Percentiles rank a stretch among this genome's conserved stretches.
phyloP scores from a whole-genome alignment of 148 eudicot genomes.

The Polygonum maritimum region DNA sequence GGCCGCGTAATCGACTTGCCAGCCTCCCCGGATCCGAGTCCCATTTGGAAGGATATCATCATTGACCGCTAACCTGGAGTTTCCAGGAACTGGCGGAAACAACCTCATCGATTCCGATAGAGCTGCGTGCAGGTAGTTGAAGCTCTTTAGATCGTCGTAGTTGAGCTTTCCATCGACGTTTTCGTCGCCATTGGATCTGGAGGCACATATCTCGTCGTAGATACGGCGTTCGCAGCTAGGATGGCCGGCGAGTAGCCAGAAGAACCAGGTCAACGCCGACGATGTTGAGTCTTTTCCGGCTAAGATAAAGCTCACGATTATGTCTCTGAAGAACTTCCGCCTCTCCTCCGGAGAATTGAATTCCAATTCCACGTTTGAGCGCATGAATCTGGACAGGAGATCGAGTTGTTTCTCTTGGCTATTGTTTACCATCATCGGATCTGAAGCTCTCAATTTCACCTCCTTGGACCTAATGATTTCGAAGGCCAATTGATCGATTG shows the following conservation, averaged over 20 bases:
- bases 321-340: constrained; percentile 38
- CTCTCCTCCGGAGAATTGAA: constrained; percentile 6
- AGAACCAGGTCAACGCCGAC: constrained; percentile 54
- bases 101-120: constrained; percentile 52
- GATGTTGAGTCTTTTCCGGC: constrained; percentile 70
- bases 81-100: constrained; percentile 57
- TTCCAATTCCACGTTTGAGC: background rate
- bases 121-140: constrained; percentile 59
- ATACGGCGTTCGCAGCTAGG: constrained; percentile 22
- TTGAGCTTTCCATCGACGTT: constrained; percentile 11
- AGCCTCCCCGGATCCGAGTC: constrained; percentile 34
- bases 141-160: constrained; percentile 38
- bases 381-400: constrained; percentile 48
- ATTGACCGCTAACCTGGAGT: constrained; percentile 33
- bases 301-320: constrained; percentile 55
- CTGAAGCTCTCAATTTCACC: constrained; percentile 22
- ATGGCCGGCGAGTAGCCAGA: constrained; percentile 40
- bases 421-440: constrained; percentile 15
- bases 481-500: constrained; percentile 47
- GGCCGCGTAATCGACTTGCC: constrained; percentile 33
- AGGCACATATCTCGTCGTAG: constrained; percentile 21
- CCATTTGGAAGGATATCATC: constrained; percentile 53
- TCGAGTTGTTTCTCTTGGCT: constrained; percentile 7
- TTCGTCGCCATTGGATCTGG: too few relatives aligned
- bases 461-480: constrained; percentile 42